Conservation (phyloP, 129 eudicot genomes). For the Lactuca sativa region DNA sequence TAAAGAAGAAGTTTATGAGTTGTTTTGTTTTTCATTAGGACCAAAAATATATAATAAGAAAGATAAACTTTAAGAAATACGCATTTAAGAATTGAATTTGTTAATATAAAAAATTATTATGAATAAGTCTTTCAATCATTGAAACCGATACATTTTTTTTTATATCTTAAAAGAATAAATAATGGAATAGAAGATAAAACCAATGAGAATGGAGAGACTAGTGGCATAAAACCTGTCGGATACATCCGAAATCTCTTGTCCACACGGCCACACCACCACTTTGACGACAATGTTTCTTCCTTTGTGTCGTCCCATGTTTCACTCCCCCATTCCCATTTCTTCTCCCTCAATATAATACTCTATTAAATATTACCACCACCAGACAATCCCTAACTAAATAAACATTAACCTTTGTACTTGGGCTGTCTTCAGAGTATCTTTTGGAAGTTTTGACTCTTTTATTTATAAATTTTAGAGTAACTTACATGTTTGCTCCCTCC, state of each 20-base stretch:
- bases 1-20: not conserved
- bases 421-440: not conserved
- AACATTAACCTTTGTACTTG: not conserved
- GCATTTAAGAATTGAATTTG: not conserved
- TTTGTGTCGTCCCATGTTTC: constrained; percentile 36
- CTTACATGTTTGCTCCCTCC: not conserved
- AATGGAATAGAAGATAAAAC: not conserved
- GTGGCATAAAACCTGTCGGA: constrained; percentile 34
- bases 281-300: constrained; percentile 35
- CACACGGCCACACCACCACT: constrained; percentile 33
- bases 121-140: no score
- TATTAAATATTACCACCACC: not conserved
- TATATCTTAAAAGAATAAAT: no score
- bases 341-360: not conserved
- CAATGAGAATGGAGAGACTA: constrained; percentile 11
- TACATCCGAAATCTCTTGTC: constrained; percentile 26
- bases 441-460: not conserved
- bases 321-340: constrained; percentile 2
- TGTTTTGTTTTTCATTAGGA: not conserved
- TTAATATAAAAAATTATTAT: no score
- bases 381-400: not conserved
- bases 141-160: not conserved
- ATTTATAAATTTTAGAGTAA: not conserved
- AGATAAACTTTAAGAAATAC: not conserved
- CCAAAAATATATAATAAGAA: not conserved